Evolutionary conservation across 2,329 filamentous ascomycete species (phyloP).

Genomic region (Ampelomyces quisqualis): DNA sequence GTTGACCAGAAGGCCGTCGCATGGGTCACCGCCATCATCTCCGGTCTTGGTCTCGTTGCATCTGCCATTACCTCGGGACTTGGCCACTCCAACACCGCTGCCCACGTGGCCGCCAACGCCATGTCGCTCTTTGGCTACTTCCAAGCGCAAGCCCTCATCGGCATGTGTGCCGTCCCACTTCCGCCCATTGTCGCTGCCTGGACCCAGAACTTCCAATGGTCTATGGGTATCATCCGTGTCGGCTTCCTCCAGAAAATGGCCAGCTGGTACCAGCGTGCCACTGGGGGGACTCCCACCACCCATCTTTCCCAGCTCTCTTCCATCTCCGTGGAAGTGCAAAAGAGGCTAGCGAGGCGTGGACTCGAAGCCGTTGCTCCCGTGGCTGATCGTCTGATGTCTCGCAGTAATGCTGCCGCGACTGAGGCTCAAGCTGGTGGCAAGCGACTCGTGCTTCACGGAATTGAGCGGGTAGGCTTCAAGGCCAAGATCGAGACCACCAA

Average conservation of each 20-base stretch:
- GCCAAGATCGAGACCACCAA: constrained; percentile 86
- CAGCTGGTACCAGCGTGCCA: constrained; percentile 94
- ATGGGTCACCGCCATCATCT: constrained; percentile 86
- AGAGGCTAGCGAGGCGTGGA: constrained; percentile 54
- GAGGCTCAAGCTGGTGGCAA: constrained; percentile 35
- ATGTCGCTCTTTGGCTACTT: constrained; percentile 94
- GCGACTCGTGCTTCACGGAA: constrained; percentile 67
- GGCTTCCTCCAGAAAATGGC: constrained; percentile 85
- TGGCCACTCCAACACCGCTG: constrained; percentile 89
- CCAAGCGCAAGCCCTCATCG: constrained; percentile 89
- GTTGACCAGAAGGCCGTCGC: constrained; percentile 86
- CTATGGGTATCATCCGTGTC: constrained; percentile 89
- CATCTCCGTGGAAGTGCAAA: constrained; percentile 82
- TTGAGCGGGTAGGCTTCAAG: constrained; percentile 84
- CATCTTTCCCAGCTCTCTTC: constrained; percentile 72
- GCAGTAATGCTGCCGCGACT: constrained; percentile 51
- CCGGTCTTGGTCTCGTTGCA: constrained; percentile 76
- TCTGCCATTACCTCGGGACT: constrained; percentile 88
- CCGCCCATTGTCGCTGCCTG: constrained; percentile 88
- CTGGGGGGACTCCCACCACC: constrained; percentile 79
- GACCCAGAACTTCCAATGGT: constrained; percentile 99
- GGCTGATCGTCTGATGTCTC: constrained; percentile 38
- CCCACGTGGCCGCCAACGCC: constrained; percentile 90
- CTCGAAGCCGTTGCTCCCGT: constrained; percentile 22
- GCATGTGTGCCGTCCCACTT: constrained; percentile 75